Conservation (phyloP, 768 basidiomycete genomes). For the Amanita muscaria region DNA sequence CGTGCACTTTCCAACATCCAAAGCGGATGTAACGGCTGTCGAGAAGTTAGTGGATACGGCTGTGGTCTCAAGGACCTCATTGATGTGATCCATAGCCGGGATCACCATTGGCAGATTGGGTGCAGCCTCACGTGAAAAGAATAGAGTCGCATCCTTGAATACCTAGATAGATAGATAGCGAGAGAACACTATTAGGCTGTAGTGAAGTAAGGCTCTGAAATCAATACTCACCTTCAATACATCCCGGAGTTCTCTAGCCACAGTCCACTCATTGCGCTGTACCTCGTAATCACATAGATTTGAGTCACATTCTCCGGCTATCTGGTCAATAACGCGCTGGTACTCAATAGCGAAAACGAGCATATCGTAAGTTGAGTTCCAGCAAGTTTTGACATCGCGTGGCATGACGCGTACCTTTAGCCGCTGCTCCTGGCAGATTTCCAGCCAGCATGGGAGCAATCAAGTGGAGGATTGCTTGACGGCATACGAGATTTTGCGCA, state of each 20-base stretch:
- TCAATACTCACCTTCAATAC: background rate
- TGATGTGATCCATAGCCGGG: conserved; percentile 19
- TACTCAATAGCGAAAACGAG: background rate
- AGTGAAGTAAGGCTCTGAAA: background rate
- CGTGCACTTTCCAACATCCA: conserved; percentile 16
- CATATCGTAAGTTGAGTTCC: background rate
- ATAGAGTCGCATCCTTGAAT: conserved; percentile 12
- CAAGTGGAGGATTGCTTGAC: conserved; percentile 20
- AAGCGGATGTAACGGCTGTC: conserved; percentile 11
- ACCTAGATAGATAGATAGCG: conserved; percentile 6
- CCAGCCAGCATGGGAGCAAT: conserved; percentile 14
- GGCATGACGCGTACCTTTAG: background rate
- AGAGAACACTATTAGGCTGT: background rate
- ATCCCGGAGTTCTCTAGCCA: background rate
- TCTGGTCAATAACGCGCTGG: background rate
- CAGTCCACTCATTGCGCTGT: background rate
- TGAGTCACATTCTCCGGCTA: background rate
- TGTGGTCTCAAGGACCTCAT: conserved; percentile 11
- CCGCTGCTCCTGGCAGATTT: background rate
- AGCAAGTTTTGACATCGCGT: background rate
- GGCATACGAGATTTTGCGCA: conserved; percentile 15
- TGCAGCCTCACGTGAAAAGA: conserved; percentile 10
- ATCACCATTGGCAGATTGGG: conserved; percentile 12
- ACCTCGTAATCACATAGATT: background rate
- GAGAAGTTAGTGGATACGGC: conserved; percentile 5